Evolutionary conservation across 2,329 filamentous ascomycete genomes (phyloP).

Genomic region (Raffaelea arxii): DNA sequence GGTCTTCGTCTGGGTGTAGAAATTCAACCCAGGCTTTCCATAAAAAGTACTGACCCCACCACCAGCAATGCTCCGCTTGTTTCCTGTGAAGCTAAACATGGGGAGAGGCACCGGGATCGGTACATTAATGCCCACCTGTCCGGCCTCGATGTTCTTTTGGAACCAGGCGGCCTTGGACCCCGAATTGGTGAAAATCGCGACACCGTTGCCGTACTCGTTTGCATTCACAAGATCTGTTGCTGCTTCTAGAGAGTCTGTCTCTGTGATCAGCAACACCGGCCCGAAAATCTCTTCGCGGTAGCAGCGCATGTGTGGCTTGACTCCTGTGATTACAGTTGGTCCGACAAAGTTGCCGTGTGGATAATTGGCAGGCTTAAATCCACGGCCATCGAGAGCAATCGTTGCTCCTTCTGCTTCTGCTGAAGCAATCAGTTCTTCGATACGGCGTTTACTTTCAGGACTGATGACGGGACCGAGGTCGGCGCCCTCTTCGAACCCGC

Average conservation of each 20-base stretch:
- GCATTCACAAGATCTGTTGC: constrained; percentile 73
- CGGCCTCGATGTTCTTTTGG: constrained; percentile 72
- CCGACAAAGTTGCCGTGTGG: constrained; percentile 79
- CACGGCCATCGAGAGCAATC: constrained; percentile 69
- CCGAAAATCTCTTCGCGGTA: constrained; percentile 83
- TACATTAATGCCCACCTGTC: constrained; percentile 79
- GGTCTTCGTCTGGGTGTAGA: constrained; percentile 97
- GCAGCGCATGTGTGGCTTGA: constrained; percentile 72
- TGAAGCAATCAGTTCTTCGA: constrained; percentile 64
- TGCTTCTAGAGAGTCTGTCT: constrained; percentile 67
- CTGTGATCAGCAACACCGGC: constrained; percentile 72
- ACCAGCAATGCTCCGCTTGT: constrained; percentile 86
- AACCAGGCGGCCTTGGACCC: constrained; percentile 70
- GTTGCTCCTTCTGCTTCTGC: constrained; percentile 75
- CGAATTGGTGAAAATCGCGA: constrained; percentile 73
- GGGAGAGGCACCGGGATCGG: constrained; percentile 64
- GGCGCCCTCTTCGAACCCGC: constrained; percentile 70
- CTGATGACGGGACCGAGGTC: constrained; percentile 78
- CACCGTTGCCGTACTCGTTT: constrained; percentile 82
- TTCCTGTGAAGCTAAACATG: constrained; percentile 64
- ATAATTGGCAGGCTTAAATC: constrained; percentile 66
- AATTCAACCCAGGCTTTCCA: constrained; percentile 81
- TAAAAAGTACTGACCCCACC: constrained; percentile 93
- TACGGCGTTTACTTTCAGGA: constrained; percentile 67
- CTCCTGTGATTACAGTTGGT: constrained; percentile 74